Evolutionary conservation across 208 protist genomes (phyloP), one percentile per base, ranked within the genome.

Genomic region (Leishmania lainsoni): DNA sequence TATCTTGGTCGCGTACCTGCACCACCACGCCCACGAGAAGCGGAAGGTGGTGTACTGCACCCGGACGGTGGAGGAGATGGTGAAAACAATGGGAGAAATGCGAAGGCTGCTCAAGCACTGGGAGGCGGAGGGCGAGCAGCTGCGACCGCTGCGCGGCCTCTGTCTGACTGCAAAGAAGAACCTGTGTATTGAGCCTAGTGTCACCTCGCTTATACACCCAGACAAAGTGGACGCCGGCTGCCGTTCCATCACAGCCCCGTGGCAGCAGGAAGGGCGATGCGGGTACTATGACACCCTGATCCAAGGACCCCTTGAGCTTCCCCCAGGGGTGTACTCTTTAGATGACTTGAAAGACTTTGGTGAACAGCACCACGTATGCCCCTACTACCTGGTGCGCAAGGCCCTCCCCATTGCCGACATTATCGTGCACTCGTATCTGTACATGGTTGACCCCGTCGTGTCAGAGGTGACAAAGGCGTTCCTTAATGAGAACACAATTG

Each of bases 41-140:
- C 90, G 96, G n/a, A 99, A 99, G 87, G 93, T 99, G 69, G 89
- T 99, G 29, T 99, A 99, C 92, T 99, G 99, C 87, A 99, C 99
- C n/a, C 97, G 99, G 80, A 99, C 99, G 0, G 98, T 99, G 20
- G 93, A 98, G 49, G 99, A 99, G 90, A 99, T 99, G 92, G 96
- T 99, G 73, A 99, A 99, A 91, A 98, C 96, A 32, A 93, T 99
- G 81, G 93, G 92, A 42, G 98, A 99, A 84, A 92, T 99, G 82
- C 85, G 91, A 48, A 94, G 94, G 78, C 85, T 99, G 49, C 81
- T 98, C 52, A 76, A 87, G 70, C 88, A 96, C 48, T 97, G 93
- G 90, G 86, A 93, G 71, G 56, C 76, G 29, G 90, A 95, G 75
- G 91, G 83, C 22, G 84, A 87, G 70, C 75, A 80, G 32, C 87